Evolutionary conservation across 768 basidiomycete genomes (phyloP), one percentile per base, ranked within the genome.

Genomic region (Hericium erinaceus): DNA sequence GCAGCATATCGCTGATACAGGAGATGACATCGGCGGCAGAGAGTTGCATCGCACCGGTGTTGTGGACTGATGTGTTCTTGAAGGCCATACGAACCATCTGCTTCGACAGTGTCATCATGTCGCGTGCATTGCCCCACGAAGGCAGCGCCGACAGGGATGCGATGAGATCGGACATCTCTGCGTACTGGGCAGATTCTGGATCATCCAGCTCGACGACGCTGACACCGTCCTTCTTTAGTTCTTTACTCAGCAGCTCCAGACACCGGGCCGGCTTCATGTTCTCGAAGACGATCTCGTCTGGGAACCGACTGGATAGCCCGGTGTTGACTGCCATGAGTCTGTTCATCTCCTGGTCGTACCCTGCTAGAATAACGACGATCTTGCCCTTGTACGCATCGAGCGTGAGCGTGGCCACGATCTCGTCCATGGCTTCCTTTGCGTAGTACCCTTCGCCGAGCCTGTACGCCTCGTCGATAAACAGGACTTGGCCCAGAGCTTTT

Each of bases 381-480:
- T 85, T 85, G 18, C 74, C 72, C 60, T 75, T 75, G 70, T 77
- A 88, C 44, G 67, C 71, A 2, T 81, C 77, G 46, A 82, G 73
- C 0, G 86, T 88, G 58, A 88, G 72, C 1, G 82, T 65, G 7
- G 77, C 78, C 9, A 87, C 86, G 26, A 88, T 66, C 61, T 88
- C 87, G 65, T 88, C 87, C 33, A 85, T 77, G 7, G 86, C 87
- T 66, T 88, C 87, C 65, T 84, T 75, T 1, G 84, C 83, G 60
- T 85, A 88, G 0, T 72, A 79, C 0, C 84, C 85, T 50, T 83
- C 74, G 8, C 74, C 67, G 12, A 88, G 73, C 24, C 84, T 73
- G 62, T 88, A 88, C 0, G 86, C 86, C 60, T 88, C 86, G 55
- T 87, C 86, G 54, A 87, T 74, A 70, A 88, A 87, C 0, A 87